Percentiles rank a stretch among this genome's conserved stretches.
phyloP scores from a whole-genome alignment of 441 rosid species.

The Croton setiger region DNA sequence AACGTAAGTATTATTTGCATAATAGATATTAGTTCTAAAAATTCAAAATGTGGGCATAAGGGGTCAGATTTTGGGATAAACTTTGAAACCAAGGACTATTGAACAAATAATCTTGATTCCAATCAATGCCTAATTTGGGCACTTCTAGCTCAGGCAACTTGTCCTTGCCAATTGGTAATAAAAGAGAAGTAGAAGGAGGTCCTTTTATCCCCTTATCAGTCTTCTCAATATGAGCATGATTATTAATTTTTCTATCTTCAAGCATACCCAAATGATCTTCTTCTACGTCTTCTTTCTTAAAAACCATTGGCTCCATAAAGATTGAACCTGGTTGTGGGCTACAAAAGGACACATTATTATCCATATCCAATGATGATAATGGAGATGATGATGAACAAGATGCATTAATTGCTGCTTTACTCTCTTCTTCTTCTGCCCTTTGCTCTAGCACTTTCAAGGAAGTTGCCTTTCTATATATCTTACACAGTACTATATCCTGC shows the following conservation, averaged over 20 bases:
- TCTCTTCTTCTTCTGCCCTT: constrained; percentile 73
- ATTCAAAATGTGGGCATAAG: constrained; percentile 53
- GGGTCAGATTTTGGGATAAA: constrained; percentile 50
- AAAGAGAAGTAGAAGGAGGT: neutral
- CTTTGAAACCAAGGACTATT: constrained; percentile 83
- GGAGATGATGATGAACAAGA: constrained; percentile 39
- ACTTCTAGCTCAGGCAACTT: constrained; percentile 63
- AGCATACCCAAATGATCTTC: constrained; percentile 27
- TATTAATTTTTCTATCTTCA: constrained; percentile 5
- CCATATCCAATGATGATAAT: constrained; percentile 35
- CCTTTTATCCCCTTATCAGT: constrained; percentile 17
- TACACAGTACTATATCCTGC: constrained; percentile 86
- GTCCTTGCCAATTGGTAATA: constrained; percentile 42
- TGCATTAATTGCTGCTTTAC: constrained; percentile 25
- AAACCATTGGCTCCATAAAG: constrained; percentile 20
- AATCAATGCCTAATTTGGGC: constrained; percentile 55
- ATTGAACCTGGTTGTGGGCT: constrained; percentile 37
- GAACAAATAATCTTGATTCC: constrained; percentile 64
- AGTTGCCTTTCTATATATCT: constrained; percentile 91
- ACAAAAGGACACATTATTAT: constrained; percentile 37
- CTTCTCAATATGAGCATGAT: neutral
- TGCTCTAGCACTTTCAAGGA: constrained; percentile 81
- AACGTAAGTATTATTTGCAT: neutral
- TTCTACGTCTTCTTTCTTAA: constrained; percentile 50
- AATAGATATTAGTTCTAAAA: constrained; percentile 26